Percentiles rank a stretch among this genome's conserved stretches.
These are phyloP conservation scores for Marsdenia floribunda DNA, from an alignment of 257 asterid genomes.

Conservation along the genomic window DNA sequence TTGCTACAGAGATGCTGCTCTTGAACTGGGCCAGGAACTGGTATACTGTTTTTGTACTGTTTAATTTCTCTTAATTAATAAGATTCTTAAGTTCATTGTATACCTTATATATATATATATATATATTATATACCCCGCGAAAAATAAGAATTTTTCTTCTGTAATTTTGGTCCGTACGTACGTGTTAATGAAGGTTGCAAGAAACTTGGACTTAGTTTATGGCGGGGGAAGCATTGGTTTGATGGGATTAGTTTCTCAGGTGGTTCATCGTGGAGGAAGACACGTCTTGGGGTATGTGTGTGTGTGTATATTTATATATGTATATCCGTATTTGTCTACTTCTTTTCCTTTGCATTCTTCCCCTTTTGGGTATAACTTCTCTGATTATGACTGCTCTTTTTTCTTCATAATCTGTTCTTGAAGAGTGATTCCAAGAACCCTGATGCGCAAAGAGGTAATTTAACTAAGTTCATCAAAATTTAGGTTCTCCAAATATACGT, in stretches of 20 bases:
- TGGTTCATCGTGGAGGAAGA: conserved; percentile 32
- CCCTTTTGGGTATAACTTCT: not conserved
- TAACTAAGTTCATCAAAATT: too few relatives aligned
- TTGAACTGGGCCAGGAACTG: conserved; percentile 40
- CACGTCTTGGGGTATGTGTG: conserved; percentile 28
- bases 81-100: not conserved
- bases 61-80: too few relatives aligned
- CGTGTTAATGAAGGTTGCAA: conserved; percentile 11
- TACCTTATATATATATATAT: not conserved
- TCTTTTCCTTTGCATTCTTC: not conserved
- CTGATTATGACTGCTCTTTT: not conserved
- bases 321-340: not conserved
- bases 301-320: too few relatives aligned
- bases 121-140: not conserved
- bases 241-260: conserved; percentile 33
- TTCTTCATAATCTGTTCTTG: not conserved
- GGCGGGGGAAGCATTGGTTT: conserved; percentile 38
- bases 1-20: conserved; percentile 45
- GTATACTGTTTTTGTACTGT: conserved; percentile 6
- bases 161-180: not conserved
- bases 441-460: conserved; percentile 27
- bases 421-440: conserved; percentile 30
- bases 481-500: too few relatives aligned
- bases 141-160: not conserved
- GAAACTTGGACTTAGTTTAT: conserved; percentile 31